Percentiles rank a stretch among this genome's conserved stretches.
These are phyloP conservation scores for Colletotrichum orchidophilum DNA, from an alignment of 2,329 filamentous ascomycete genomes.

Conservation along the genomic window DNA sequence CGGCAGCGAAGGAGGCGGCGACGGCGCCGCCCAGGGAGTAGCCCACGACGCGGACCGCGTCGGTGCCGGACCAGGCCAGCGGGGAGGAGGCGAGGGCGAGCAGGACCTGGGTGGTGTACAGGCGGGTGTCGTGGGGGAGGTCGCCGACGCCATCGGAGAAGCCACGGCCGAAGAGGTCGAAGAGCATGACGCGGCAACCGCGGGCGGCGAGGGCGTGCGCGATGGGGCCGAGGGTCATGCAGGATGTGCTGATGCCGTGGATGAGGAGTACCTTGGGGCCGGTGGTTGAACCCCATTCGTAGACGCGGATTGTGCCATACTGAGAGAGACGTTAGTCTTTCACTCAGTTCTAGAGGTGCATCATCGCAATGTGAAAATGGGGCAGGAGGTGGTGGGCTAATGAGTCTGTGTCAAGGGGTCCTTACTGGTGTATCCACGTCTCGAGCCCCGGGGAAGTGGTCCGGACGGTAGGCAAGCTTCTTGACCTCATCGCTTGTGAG, in stretches of 20 bases:
- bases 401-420: constrained; percentile 22
- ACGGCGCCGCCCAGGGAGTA: constrained; percentile 88
- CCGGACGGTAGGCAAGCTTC: constrained; percentile 67
- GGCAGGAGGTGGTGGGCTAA: background rate
- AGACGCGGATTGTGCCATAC: constrained; percentile 80
- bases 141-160: constrained; percentile 72
- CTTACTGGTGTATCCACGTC: constrained; percentile 75
- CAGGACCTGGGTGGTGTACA: constrained; percentile 79
- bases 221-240: constrained; percentile 74
- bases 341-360: background rate
- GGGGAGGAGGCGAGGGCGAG: constrained; percentile 76
- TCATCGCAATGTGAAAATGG: background rate
- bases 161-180: constrained; percentile 77
- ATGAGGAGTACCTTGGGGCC: constrained; percentile 81
- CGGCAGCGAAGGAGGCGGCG: constrained; percentile 75
- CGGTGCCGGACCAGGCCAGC: constrained; percentile 70
- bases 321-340: constrained; percentile 37
- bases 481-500: constrained; percentile 48
- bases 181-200: constrained; percentile 84
- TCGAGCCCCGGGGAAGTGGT: constrained; percentile 76
- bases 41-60: constrained; percentile 73
- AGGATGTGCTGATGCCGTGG: constrained; percentile 87
- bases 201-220: constrained; percentile 72
- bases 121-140: constrained; percentile 75
- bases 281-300: constrained; percentile 81